Conservation (phyloP, 768 basidiomycete genomes). For the Zangia roseola region DNA sequence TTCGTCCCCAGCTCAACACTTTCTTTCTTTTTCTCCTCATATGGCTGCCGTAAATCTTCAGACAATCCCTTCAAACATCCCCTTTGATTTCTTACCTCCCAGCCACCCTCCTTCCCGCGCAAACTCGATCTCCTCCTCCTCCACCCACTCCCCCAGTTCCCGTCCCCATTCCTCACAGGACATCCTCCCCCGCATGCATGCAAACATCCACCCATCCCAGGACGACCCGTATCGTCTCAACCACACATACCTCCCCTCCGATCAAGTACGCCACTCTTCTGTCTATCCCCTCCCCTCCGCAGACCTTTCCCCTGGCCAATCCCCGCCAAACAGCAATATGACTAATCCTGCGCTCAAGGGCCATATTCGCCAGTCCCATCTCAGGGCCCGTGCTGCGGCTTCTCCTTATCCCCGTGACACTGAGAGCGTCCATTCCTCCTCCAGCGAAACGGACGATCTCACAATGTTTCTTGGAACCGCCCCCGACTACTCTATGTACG, state of each 20-base stretch:
- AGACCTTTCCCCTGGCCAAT: constrained; percentile 52
- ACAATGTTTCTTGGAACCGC: constrained; percentile 67
- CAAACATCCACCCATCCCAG: constrained; percentile 46
- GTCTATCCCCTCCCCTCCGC: constrained; percentile 40
- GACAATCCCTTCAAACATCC: constrained; percentile 62
- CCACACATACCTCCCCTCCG: constrained; percentile 46
- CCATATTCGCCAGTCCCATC: constrained; percentile 72
- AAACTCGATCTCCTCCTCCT: constrained; percentile 73
- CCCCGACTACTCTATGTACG: constrained; percentile 72
- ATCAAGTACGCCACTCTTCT: constrained; percentile 47
- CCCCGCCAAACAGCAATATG: constrained; percentile 75
- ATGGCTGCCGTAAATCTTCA: constrained; percentile 79
- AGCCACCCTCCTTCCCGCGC: constrained; percentile 72
- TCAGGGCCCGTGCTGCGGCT: constrained; percentile 75
- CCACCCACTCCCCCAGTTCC: constrained; percentile 68
- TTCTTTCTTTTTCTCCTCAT: constrained; percentile 38
- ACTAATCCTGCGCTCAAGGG: constrained; percentile 75
- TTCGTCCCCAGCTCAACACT: constrained; percentile 35
- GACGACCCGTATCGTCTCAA: constrained; percentile 74
- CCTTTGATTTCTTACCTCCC: constrained; percentile 69
- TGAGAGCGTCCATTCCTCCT: constrained; percentile 84
- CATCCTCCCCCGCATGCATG: constrained; percentile 50
- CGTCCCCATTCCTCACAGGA: constrained; percentile 81
- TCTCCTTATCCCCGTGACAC: constrained; percentile 86
- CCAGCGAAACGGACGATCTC: constrained; percentile 86